Evolutionary conservation across 257 asterid genomes (phyloP), one percentile per base, ranked within the genome.

Genomic region (Parsonsia alboflavescens): DNA sequence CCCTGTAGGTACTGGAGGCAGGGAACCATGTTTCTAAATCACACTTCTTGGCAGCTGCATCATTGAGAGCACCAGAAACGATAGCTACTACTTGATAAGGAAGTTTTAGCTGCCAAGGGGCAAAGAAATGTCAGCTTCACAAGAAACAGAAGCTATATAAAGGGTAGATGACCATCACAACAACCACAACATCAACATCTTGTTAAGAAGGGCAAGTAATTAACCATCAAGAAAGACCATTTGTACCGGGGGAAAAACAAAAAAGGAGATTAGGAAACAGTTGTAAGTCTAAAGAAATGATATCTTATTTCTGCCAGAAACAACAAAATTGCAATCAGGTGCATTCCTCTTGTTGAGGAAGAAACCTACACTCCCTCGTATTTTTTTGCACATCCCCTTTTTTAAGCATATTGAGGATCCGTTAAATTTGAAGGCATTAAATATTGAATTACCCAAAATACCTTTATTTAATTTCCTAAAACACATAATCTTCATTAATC

Each of bases 21-120:
- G 99, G 99, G 62, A 89, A 94, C 99, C 99, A 94, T 42, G 88
- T 97, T 83, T 94, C 99, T 83, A 94, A 84, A 80, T 94, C 99
- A 39, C 87, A 90, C 87, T 94, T 94, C 83, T 94, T 94, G 15
- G 99, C 98, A 76, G 97, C 99, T 61, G 99, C 93, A 77, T 94
- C 99, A 73, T 90, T 94, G 74, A 94, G 74, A 68, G 97, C 99
- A 53, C 99, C 99, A 67, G 99, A 92, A 72, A 94, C 99, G 46
- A 92, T 90, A 11, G 93, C 75, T 52, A 94, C 97, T 46, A 93
- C 80, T 84, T 89, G 97, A 84, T 91, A 87, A 4, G 98, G 98
- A 80, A 94, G 79, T 53, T 87, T 88, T 73, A 94, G 88, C 98
- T 93, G 96, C 63, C 67, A 86, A 71, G 19, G 42, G n/a, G 74